These are phyloP conservation scores for Lactarius indigo DNA, from an alignment of 768 basidiomycete species.

Conservation along the genomic window DNA sequence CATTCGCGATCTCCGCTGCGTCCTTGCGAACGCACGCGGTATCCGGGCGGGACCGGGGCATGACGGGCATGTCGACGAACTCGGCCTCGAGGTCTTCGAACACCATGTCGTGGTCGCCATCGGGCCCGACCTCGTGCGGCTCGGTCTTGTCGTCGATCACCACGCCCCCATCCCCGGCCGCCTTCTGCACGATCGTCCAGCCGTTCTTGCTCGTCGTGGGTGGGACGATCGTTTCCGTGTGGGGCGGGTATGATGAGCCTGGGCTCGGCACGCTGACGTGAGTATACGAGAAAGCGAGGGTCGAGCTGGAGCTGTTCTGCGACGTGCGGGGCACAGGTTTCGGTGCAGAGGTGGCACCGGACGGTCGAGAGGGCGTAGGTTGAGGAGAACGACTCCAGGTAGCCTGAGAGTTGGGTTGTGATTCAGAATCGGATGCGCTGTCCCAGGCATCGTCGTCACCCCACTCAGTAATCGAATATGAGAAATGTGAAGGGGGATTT, in stretches of 20 bases:
- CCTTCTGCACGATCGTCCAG: slow-evolving; percentile 26
- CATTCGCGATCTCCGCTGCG: slow-evolving; percentile 26
- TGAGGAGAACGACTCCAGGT: slow-evolving; percentile 20
- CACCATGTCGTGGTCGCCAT: slow-evolving; percentile 17
- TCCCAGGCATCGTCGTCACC: slow-evolving; percentile 38
- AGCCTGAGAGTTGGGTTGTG: slow-evolving; percentile 15
- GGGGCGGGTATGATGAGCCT: slow-evolving; percentile 21
- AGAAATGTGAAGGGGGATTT: slow-evolving; percentile 25
- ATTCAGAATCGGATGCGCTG: slow-evolving; percentile 33
- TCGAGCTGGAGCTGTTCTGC: slow-evolving; percentile 24
- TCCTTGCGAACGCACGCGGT: slow-evolving; percentile 20
- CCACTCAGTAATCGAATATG: slow-evolving; percentile 29
- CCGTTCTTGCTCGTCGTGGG: slow-evolving; percentile 22
- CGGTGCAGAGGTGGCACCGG: slow-evolving; percentile 10
- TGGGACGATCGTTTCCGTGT: slow-evolving; percentile 12
- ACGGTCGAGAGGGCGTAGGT: slow-evolving; percentile 6
- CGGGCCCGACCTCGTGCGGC: slow-evolving; percentile 1
- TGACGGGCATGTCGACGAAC: slow-evolving; percentile 22
- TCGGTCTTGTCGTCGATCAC: slow-evolving; percentile 1
- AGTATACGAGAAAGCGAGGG: slow-evolving; percentile 27
- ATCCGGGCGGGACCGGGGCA: neutral
- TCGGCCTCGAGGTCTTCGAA: slow-evolving; percentile 23
- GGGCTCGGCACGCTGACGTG: slow-evolving; percentile 26
- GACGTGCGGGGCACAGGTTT: slow-evolving; percentile 22
- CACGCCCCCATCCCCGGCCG: neutral